Conservation (phyloP, 345 rosid species). For the Salix udensis region DNA sequence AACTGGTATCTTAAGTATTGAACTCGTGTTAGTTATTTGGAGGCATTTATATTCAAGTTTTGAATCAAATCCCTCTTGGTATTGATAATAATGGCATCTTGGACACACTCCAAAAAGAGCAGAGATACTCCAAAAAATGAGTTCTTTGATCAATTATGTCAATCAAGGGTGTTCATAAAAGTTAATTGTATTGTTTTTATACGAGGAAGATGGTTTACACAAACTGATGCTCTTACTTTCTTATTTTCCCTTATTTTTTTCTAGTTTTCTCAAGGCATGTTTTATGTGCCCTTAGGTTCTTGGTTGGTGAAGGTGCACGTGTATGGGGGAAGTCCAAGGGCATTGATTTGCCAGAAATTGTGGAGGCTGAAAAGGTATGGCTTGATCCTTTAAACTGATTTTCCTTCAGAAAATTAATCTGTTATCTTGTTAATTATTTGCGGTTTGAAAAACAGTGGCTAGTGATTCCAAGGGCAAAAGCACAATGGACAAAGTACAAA, state of each 20-base stretch:
- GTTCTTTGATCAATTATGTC: no score
- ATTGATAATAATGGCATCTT: no score
- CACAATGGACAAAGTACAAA: constrained; percentile 70
- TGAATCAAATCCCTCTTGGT: no score
- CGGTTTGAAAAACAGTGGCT: constrained; percentile 56
- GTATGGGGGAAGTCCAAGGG: constrained; percentile 73
- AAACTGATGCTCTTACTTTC: background rate
- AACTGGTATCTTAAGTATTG: no score
- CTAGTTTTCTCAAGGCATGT: background rate
- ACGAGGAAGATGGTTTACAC: no score
- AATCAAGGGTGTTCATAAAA: no score
- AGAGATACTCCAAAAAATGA: no score
- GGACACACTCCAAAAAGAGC: no score
- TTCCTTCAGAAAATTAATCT: background rate
- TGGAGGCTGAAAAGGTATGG: constrained; percentile 68
- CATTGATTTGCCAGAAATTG: constrained; percentile 44
- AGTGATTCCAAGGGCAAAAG: constrained; percentile 71
- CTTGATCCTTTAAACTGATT: background rate
- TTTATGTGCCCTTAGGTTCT: constrained; percentile 47
- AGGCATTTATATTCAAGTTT: no score
- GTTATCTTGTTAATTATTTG: background rate
- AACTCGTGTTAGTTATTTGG: no score
- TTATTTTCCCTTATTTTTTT: background rate
- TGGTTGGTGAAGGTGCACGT: constrained; percentile 93
- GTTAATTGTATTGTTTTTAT: no score